A percentile compares a stretch with the other conserved stretches of the same genome.
phyloP scores from a whole-genome alignment of 768 basidiomycete species.

The Leccinum variicolor region DNA sequence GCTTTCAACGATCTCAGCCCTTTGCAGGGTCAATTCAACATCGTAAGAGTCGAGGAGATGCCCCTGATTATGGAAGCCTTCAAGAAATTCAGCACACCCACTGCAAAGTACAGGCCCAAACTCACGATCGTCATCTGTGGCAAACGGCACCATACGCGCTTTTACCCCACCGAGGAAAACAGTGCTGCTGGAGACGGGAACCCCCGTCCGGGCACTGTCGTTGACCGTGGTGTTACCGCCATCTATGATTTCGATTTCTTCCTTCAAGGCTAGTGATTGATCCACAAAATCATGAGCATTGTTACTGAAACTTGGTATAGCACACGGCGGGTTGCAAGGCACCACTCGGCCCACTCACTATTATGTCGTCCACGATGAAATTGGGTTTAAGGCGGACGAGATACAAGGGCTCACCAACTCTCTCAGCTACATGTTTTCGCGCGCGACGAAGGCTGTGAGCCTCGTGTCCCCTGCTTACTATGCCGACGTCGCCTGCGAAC shows the following conservation, averaged over 20 bases:
- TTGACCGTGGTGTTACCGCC: conserved; percentile 52
- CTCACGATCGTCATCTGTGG: conserved; percentile 54
- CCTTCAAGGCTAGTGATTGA: conserved; percentile 39
- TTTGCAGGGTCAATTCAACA: conserved; percentile 45
- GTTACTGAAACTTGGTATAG: conserved; percentile 12
- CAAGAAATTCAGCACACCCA: conserved; percentile 34
- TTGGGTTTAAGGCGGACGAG: conserved; percentile 44
- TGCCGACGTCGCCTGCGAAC: conserved; percentile 50
- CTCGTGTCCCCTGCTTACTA: conserved; percentile 38
- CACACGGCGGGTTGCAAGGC: conserved; percentile 45
- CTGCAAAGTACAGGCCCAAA: conserved; percentile 41
- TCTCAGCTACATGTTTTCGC: conserved; percentile 54
- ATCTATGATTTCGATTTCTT: conserved; percentile 57
- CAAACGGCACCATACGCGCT: conserved; percentile 57
- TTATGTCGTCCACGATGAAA: conserved; percentile 54
- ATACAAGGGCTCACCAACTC: conserved; percentile 55
- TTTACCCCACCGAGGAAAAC: conserved; percentile 46
- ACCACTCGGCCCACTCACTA: conserved; percentile 54
- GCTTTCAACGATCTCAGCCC: conserved; percentile 8
- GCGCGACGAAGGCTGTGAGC: conserved; percentile 50
- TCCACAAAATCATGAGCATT: not conserved
- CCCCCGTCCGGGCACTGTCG: conserved; percentile 50
- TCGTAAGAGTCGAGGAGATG: conserved; percentile 42
- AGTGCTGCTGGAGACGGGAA: conserved; percentile 46
- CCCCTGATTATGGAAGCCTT: conserved; percentile 44